Percentiles rank a stretch among this genome's conserved stretches.
Evolutionary conservation across 371 early-diverging fungal species (phyloP).

Genomic region (Syncephalastrum racemosum): DNA sequence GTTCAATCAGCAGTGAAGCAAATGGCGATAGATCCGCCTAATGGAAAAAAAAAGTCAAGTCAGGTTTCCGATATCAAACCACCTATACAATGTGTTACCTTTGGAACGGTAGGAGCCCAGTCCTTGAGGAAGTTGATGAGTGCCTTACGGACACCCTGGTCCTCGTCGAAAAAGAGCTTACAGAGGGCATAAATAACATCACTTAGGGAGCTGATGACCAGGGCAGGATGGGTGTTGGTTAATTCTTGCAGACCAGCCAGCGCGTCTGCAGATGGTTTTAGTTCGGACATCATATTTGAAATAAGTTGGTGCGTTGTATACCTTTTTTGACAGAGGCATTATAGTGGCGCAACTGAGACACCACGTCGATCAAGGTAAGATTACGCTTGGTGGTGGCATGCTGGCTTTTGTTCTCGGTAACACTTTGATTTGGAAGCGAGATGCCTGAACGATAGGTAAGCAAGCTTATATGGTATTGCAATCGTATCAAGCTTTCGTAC

Average conservation of each 20-base stretch:
- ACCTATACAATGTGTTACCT: conserved; percentile 12
- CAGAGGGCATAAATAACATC: conserved; percentile 62
- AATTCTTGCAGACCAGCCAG: conserved; percentile 70
- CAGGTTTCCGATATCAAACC: not conserved
- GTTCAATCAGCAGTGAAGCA: conserved; percentile 72
- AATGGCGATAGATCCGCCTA: conserved; percentile 77
- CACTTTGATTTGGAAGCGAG: conserved; percentile 73
- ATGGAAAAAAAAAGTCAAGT: not conserved
- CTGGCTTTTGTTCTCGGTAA: conserved; percentile 71
- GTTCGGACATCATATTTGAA: too few species aligned
- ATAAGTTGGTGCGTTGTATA: conserved; percentile 11
- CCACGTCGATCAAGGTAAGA: conserved; percentile 68
- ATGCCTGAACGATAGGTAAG: conserved; percentile 54
- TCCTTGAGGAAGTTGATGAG: conserved; percentile 31
- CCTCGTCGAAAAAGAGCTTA: conserved; percentile 65
- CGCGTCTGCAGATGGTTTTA: conserved; percentile 52
- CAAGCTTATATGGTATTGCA: conserved; percentile 2
- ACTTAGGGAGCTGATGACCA: conserved; percentile 63
- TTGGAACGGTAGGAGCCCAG: conserved; percentile 29
- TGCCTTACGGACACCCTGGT: conserved; percentile 52
- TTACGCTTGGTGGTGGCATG: conserved; percentile 73
- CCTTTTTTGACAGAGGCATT: conserved; percentile 75
- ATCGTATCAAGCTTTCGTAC: conserved; percentile 32
- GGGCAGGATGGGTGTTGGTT: conserved; percentile 52
- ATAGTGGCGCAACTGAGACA: conserved; percentile 78